Evolutionary conservation across 441 rosid species (phyloP).

Genomic region (Populus hybrid): DNA sequence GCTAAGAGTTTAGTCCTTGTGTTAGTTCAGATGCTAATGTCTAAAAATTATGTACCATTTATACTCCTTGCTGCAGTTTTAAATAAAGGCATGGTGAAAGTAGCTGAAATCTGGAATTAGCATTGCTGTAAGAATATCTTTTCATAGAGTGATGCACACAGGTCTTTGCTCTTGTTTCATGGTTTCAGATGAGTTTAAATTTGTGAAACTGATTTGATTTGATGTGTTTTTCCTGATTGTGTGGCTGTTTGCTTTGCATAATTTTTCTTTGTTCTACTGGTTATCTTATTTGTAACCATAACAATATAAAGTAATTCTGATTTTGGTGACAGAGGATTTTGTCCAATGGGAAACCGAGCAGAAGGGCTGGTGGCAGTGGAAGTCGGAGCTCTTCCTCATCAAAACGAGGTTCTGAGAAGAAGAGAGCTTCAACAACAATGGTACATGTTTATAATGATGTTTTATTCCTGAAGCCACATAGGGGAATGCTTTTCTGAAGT

Average conservation of each 20-base stretch:
- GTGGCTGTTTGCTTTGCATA: not conserved
- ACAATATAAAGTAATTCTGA: not conserved
- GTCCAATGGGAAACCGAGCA: conserved; percentile 47
- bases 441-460: conserved; percentile 23
- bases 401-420: conserved; percentile 61
- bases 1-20: not conserved
- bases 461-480: not conserved
- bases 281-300: not conserved
- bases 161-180: not conserved
- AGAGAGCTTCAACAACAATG: conserved; percentile 34
- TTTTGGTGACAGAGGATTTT: conserved; percentile 45
- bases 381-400: conserved; percentile 47
- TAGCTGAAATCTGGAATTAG: not conserved
- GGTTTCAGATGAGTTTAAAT: not conserved
- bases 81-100: not conserved
- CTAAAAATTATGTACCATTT: not conserved
- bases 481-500: not conserved
- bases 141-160: not conserved
- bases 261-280: not conserved
- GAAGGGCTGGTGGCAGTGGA: conserved; percentile 47
- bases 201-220: not conserved
- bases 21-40: not conserved
- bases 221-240: not conserved
- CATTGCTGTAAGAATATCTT: not conserved
- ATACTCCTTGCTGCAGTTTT: not conserved